Evolutionary conservation across 768 basidiomycete genomes (phyloP).

Genomic region (Obba rivulosa): DNA sequence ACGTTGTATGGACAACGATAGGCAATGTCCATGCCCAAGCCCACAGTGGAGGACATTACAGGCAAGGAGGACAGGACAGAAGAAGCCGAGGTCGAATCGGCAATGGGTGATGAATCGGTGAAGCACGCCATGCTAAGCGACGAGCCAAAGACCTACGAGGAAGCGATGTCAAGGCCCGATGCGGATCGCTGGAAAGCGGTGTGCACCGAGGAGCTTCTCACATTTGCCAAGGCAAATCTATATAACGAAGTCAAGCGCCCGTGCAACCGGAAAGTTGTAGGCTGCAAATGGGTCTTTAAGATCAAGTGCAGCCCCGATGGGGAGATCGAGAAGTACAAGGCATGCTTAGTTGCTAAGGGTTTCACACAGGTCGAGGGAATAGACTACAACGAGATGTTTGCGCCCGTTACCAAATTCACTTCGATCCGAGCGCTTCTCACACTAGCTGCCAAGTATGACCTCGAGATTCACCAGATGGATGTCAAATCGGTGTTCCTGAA

Average conservation of each 20-base stretch:
- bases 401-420: conserved; percentile 15
- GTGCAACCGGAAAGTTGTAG: conserved; percentile 10
- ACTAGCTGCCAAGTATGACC: conserved; percentile 28
- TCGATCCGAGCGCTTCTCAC: conserved; percentile 29
- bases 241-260: conserved; percentile 14
- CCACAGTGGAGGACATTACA: too few relatives aligned
- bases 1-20: too few relatives aligned
- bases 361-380: conserved; percentile 30
- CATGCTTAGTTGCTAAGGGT: conserved; percentile 31
- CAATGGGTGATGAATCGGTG: too few relatives aligned
- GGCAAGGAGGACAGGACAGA: too few relatives aligned
- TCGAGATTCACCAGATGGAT: conserved; percentile 35
- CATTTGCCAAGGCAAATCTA: conserved; percentile 5
- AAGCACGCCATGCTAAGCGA: background rate
- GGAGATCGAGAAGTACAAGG: conserved; percentile 26
- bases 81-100: too few relatives aligned
- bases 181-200: conserved; percentile 7
- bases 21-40: too few relatives aligned
- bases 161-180: conserved; percentile 23
- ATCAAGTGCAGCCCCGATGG: conserved; percentile 27
- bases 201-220: conserved; percentile 4
- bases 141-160: conserved; percentile 11
- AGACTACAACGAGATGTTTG: conserved; percentile 26
- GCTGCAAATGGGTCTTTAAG: conserved; percentile 28
- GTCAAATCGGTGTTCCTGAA: conserved; percentile 37